Base-by-base conservation (phyloP, 2,329 filamentous ascomycete species). In the Verruconis gallopava region DNA sequence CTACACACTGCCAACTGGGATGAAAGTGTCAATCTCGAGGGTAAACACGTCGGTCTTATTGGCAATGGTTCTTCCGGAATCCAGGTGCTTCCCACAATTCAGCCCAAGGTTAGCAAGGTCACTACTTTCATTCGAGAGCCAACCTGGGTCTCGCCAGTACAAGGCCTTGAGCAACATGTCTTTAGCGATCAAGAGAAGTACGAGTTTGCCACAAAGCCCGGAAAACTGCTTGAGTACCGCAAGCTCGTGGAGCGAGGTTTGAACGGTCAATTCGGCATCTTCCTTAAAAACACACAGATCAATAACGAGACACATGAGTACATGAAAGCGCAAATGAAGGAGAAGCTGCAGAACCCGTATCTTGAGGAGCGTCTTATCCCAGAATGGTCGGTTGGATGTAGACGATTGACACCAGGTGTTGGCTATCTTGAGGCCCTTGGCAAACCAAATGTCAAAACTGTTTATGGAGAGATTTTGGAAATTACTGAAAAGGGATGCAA, bases 1-100 rank as follows among this genome's bases (percentile, higher is more conserved):
- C 61, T 75, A 34, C 74, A 79, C 50, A 70, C 70, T 0, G 68
- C 74, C 1, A 60, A 64, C 28, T 79, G 72, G 72, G 65, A 71
- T 1, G 53, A 68, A 4, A 61, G 65, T 14, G 56, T 72, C 5
- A 61, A 71, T n/a, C 54, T 73, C 4, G 52, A 51, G 2, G 65
- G 57, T 19, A 71, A 71, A 47, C 57, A 59, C 6, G 68, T 73
- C 18, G 65, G 66, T 4, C 53, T 76, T n/a, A 66, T 77, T 38
- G 73, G 73, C 13, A 73, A 66, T 39, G 63, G 73, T 2, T 71
- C 69, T 33, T 70, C 68, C 4, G 72, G 67, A 1, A 65, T 72
- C 3, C 72, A 75, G 50, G 62, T 76, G 4, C 61, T 71, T 2
- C 66, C 68, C 2, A 57, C 56, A 4, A 67, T 72, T 34, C 64